Conservation (phyloP, 169 alveolate species). For the Amoebophrya sp. region DNA sequence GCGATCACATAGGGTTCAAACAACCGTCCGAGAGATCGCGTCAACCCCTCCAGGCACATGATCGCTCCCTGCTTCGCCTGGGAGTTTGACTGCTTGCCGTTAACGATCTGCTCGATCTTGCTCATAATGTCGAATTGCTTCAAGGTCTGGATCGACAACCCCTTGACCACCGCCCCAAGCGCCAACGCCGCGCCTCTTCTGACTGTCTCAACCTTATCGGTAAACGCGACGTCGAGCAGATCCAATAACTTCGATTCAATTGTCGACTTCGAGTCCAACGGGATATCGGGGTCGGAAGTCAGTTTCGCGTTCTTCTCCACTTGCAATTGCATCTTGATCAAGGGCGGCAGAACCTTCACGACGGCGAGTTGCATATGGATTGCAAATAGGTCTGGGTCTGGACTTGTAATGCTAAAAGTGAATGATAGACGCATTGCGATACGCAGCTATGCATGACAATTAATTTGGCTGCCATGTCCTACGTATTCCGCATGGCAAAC, state of each 20-base stretch:
- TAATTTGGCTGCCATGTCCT: too few species aligned
- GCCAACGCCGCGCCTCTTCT: not conserved
- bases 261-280: not conserved
- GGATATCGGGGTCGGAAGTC: not conserved
- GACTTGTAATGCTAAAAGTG: too few species aligned
- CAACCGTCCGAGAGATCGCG: not conserved
- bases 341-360: not conserved
- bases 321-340: not conserved
- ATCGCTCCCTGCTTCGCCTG: conserved; percentile 22
- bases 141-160: not conserved
- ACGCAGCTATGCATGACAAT: too few species aligned
- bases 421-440: too few species aligned
- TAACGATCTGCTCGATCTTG: not conserved
- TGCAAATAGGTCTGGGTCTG: too few species aligned
- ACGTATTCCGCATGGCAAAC: too few species aligned
- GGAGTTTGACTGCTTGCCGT: not conserved
- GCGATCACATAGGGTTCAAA: not conserved
- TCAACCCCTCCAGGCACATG: not conserved
- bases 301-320: not conserved
- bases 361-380: too few species aligned
- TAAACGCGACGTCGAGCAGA: not conserved
- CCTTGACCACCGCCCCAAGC: not conserved
- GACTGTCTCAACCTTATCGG: not conserved
- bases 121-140: not conserved
- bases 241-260: not conserved